These are phyloP conservation scores for Mycena vulgaris DNA, from an alignment of 768 basidiomycete species.

Conservation along the genomic window DNA sequence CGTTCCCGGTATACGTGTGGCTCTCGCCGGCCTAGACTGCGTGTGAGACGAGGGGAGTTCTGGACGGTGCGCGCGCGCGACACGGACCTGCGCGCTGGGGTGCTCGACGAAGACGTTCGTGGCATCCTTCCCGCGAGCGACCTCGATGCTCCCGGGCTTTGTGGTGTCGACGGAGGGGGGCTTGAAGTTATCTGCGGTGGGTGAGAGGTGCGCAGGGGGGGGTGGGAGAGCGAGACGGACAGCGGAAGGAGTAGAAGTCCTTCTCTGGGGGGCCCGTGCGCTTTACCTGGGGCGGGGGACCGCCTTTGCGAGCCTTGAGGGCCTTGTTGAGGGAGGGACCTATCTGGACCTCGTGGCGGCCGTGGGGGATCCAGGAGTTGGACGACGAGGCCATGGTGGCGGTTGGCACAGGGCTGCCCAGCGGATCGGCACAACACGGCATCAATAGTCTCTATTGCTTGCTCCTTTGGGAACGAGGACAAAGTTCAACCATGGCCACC, in stretches of 20 bases:
- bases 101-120: constrained; percentile 75
- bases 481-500: too few species aligned
- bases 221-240: constrained; percentile 58
- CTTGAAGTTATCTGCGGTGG: constrained; percentile 77
- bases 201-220: constrained; percentile 2
- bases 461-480: not conserved
- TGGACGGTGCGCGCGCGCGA: not conserved
- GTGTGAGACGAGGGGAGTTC: constrained; percentile 14
- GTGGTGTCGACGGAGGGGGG: constrained; percentile 78
- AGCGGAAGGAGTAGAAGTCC: constrained; percentile 85
- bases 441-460: not conserved
- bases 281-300: constrained; percentile 54
- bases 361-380: constrained; percentile 71
- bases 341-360: constrained; percentile 71
- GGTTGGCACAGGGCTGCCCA: not conserved
- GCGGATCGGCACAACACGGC: constrained; percentile 17
- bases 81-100: constrained; percentile 73
- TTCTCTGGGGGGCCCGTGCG: constrained; percentile 69
- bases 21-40: constrained; percentile 63
- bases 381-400: constrained; percentile 60
- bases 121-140: constrained; percentile 67
- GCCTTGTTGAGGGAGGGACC: constrained; percentile 76
- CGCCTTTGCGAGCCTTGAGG: constrained; percentile 78
- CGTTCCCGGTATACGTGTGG: constrained; percentile 71
- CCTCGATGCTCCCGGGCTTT: constrained; percentile 76